Conservation (phyloP, 1,284 basidiomycete species). For the Austropuccinia psidii region DNA sequence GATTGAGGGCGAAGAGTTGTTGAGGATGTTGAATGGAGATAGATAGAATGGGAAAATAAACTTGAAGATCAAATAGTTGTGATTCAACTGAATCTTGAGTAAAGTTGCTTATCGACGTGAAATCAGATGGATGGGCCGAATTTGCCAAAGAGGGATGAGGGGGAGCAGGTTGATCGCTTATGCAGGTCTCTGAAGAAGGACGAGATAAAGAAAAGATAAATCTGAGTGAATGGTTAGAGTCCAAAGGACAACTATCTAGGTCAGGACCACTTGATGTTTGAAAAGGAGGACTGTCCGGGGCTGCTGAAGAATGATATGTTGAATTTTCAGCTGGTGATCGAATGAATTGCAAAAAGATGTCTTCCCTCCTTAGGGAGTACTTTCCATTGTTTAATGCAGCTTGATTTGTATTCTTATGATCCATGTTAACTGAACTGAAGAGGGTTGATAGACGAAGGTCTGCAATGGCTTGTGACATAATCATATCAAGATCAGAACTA, state of each 20-base stretch:
- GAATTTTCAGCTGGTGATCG: neutral
- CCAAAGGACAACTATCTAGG: neutral
- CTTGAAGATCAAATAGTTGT: neutral
- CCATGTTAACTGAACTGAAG: neutral
- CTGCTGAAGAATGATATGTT: neutral
- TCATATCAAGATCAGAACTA: slow-evolving; percentile 44
- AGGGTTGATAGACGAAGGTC: slow-evolving; percentile 47
- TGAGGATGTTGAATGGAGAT: slow-evolving; percentile 4
- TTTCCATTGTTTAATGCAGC: neutral
- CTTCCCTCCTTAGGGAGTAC: slow-evolving; percentile 1
- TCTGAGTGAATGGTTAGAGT: slow-evolving; percentile 2
- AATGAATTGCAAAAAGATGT: slow-evolving; percentile 1
- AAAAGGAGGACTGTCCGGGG: neutral
- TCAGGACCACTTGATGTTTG: neutral
- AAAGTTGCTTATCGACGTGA: too few relatives aligned
- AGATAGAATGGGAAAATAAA: slow-evolving; percentile 9
- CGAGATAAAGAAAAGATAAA: neutral
- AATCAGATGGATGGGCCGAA: neutral
- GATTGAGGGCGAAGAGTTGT: slow-evolving; percentile 1
- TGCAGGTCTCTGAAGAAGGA: neutral
- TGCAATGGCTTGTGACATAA: slow-evolving; percentile 52
- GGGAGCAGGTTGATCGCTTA: neutral
- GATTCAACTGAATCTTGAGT: neutral
- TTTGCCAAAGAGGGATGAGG: too few relatives aligned
- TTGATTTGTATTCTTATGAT: neutral